These are phyloP conservation scores for Venturiaceae sp. DNA, from an alignment of 2,329 filamentous ascomycete species.

Conservation along the genomic window DNA sequence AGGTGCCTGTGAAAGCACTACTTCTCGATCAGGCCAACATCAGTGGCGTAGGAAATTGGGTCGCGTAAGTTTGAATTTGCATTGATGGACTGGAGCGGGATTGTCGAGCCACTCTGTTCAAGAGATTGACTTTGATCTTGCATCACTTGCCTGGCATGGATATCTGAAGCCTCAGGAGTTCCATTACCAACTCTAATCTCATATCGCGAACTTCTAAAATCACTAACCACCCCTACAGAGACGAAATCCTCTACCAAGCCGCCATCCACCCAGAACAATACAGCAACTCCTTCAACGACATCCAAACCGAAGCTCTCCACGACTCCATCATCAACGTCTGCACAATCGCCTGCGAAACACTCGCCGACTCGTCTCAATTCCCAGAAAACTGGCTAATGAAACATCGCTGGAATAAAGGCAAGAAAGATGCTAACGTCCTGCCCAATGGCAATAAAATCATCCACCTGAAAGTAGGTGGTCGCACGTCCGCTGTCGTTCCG, in stretches of 20 bases:
- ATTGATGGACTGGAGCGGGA: neutral
- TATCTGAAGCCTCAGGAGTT: too few relatives aligned
- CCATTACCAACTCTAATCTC: too few relatives aligned
- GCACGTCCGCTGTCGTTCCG: conserved; percentile 85
- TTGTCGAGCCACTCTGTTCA: neutral
- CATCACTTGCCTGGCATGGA: too few relatives aligned
- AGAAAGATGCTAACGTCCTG: conserved; percentile 58
- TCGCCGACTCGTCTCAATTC: conserved; percentile 77
- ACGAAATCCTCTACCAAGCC: conserved; percentile 87
- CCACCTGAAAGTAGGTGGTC: conserved; percentile 79
- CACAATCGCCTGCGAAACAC: conserved; percentile 63
- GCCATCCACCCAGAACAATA: conserved; percentile 88
- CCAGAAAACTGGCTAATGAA: conserved; percentile 80
- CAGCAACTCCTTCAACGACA: conserved; percentile 67
- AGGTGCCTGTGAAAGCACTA: conserved; percentile 80
- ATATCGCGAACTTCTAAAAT: too few relatives aligned
- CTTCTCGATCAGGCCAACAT: conserved; percentile 82
- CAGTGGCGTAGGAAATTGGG: conserved; percentile 94
- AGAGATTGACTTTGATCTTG: neutral
- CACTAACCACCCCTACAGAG: conserved; percentile 28
- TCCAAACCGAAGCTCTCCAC: conserved; percentile 63
- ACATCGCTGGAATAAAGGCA: conserved; percentile 82
- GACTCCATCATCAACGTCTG: conserved; percentile 69
- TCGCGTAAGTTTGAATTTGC: conserved; percentile 46
- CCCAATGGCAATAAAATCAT: conserved; percentile 79